Evolutionary conservation across 768 basidiomycete species (phyloP).

Genomic region (Termitomyces sp.): DNA sequence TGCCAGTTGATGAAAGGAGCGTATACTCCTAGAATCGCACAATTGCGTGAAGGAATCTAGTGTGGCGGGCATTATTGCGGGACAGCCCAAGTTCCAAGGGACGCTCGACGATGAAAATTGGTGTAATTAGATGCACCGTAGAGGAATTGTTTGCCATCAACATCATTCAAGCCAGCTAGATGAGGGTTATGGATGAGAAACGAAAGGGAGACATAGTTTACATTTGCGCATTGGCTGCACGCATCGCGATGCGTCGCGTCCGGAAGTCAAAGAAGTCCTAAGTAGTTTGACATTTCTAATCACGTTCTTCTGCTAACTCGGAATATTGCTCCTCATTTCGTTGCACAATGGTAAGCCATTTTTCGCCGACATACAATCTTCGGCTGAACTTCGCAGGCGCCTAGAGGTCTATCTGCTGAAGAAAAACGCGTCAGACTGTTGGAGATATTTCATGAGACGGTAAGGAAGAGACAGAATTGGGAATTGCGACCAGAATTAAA

Average conservation of each 20-base stretch:
- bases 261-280: not conserved
- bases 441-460: constrained; percentile 92
- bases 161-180: not conserved
- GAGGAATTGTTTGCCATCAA: not conserved
- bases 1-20: constrained; percentile 29
- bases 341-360: constrained; percentile 3
- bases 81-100: constrained; percentile 22
- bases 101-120: not conserved
- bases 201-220: not conserved
- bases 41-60: constrained; percentile 25
- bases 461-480: constrained; percentile 21
- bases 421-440: constrained; percentile 87
- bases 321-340: not conserved
- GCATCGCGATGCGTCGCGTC: not conserved
- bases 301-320: not conserved
- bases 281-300: not conserved
- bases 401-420: constrained; percentile 80
- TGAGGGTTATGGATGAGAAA: not conserved
- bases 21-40: constrained; percentile 28
- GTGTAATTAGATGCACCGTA: not conserved
- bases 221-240: not conserved
- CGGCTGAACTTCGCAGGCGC: constrained; percentile 39
- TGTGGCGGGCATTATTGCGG: constrained; percentile 21
- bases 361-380: not conserved
- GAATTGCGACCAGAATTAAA: not conserved